Percentiles rank a stretch among this genome's conserved stretches.
phyloP scores from a whole-genome alignment of 495 filamentous ascomycete species.

The Beverwykella pulmonaria region DNA sequence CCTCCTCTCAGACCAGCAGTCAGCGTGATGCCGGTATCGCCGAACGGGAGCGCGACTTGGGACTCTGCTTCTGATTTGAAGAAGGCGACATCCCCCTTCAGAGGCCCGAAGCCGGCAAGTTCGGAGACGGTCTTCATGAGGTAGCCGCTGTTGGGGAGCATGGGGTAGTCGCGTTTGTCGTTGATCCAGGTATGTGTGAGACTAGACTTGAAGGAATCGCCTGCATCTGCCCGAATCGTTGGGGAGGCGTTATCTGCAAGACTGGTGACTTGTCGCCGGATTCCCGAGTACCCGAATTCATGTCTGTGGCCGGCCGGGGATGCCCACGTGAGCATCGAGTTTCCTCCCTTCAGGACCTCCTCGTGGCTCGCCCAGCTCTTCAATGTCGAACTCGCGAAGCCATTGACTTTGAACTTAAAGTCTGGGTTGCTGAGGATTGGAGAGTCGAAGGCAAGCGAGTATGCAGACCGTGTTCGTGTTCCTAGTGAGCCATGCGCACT shows the following conservation, averaged over 20 bases:
- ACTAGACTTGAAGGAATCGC: conserved; percentile 87
- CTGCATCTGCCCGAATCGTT: conserved; percentile 79
- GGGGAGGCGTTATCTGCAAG: conserved; percentile 74
- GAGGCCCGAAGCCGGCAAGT: conserved; percentile 79
- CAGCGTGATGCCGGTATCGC: conserved; percentile 74
- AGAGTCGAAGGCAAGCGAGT: conserved; percentile 78
- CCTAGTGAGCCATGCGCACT: conserved; percentile 82
- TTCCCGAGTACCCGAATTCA: conserved; percentile 74
- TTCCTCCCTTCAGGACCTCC: conserved; percentile 80
- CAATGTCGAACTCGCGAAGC: conserved; percentile 74
- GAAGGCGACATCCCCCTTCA: conserved; percentile 89
- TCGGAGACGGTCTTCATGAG: conserved; percentile 75
- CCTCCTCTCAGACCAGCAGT: conserved; percentile 66
- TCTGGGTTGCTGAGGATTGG: conserved; percentile 83
- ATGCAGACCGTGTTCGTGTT: conserved; percentile 85
- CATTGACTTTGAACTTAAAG: conserved; percentile 72
- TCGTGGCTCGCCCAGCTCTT: conserved; percentile 93
- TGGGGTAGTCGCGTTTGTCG: conserved; percentile 76
- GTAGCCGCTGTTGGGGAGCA: conserved; percentile 81
- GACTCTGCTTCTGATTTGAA: conserved; percentile 84
- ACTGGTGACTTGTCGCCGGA: conserved; percentile 86
- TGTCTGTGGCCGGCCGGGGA: conserved; percentile 61
- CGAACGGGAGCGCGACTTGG: conserved; percentile 70
- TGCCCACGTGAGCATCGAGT: conserved; percentile 73
- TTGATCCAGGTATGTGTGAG: conserved; percentile 77